Evolutionary conservation across 1,139 yeast genomes (phyloP), one percentile per base, ranked within the genome.

Genomic region (Wickerhamomyces sp.): DNA sequence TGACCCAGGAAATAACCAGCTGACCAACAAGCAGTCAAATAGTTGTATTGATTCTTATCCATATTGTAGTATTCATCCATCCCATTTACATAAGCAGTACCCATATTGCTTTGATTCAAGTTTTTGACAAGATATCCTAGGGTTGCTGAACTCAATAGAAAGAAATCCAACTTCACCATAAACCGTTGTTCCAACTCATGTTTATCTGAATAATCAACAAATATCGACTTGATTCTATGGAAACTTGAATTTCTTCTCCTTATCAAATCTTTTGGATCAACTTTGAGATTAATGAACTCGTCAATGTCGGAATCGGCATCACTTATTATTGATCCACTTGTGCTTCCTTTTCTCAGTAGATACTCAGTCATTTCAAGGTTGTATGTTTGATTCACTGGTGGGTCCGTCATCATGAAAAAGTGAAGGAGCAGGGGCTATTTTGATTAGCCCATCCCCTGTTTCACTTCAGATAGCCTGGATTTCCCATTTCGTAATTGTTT

Each of bases 1-100:
- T 76, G 81, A 6, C 81, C 82, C 40, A 78, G 57, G 45, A 77
- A 72, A 48, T 78, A 78, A 2, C 84, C 84, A 10, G 75, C 73
- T 0, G 81, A 76, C 71, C 76, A 78, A 33, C 71, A 62, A 0
- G 83, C 71, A 14, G 66, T 64, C 52, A 79, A 63, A 45, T 73
- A 73, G 45, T 78, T 74, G 46, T 72, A 73, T 51, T 80, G 80
- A 53, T 79, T 75, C 11, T 67, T 66, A 43, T 64, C 62, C 72
- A 80, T 72, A 7, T 60, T 48, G 49, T 73, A 72, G 48, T 73
- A 76, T 49, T 78, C 78, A 45, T 69, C 65, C 84, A 80, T 78
- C 9, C 84, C 84, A 14, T 78, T 75, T 34, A 78, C 80, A 56
- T 75, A 80, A 3, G 53, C 79, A 8, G 76, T 73, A 27, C 71